phyloP scores from a whole-genome alignment of 2,329 filamentous ascomycete species.

The Penicillium freii region DNA sequence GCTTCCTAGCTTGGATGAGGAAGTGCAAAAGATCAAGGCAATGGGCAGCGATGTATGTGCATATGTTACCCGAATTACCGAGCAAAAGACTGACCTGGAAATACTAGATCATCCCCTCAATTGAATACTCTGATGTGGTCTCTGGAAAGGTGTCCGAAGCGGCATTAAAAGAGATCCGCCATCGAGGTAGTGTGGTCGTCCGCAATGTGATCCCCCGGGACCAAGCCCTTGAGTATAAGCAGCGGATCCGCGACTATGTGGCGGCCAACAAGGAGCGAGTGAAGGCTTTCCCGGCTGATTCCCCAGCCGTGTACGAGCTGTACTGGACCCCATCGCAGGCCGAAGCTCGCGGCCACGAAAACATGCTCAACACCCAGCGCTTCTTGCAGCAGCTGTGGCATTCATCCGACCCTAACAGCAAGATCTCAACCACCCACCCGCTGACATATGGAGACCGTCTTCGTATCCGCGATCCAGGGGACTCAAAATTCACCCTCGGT shows the following conservation, averaged over 20 bases:
- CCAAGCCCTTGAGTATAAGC: conserved; percentile 65
- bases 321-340: conserved; percentile 73
- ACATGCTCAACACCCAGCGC: conserved; percentile 60
- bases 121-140: conserved; percentile 43
- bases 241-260: conserved; percentile 64
- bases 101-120: conserved; percentile 42
- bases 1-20: conserved; percentile 39
- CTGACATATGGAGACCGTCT: conserved; percentile 69
- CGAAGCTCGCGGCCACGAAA: conserved; percentile 64
- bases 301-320: conserved; percentile 70
- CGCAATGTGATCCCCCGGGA: conserved; percentile 62
- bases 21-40: conserved; percentile 42
- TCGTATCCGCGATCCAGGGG: conserved; percentile 69
- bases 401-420: conserved; percentile 49
- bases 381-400: conserved; percentile 67
- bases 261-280: conserved; percentile 53
- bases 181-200: conserved; percentile 63
- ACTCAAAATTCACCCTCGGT: conserved; percentile 67
- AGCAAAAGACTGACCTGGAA: conserved; percentile 5
- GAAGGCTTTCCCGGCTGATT: conserved; percentile 63
- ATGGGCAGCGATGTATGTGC: conserved; percentile 42
- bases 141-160: conserved; percentile 36
- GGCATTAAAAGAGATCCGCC: conserved; percentile 51
- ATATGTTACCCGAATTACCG: neutral
- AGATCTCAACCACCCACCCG: conserved; percentile 56